phyloP scores from a whole-genome alignment of 305 asterid species.

The Fraxinus floribunda region DNA sequence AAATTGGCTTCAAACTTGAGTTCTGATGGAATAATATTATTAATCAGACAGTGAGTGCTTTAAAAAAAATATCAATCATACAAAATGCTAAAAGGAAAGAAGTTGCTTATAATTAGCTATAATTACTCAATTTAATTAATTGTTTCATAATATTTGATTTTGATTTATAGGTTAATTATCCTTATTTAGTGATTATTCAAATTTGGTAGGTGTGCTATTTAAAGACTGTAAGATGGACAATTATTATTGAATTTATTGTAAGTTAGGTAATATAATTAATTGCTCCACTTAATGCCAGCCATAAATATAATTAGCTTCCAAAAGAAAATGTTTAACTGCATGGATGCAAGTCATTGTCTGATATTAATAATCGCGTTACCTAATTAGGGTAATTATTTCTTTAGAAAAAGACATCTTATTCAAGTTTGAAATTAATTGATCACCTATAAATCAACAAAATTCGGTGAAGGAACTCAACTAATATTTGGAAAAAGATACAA shows the following conservation, averaged over 20 bases:
- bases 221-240: constrained; percentile 16
- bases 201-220: constrained; percentile 43
- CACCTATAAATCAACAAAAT: constrained; percentile 5
- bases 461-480: constrained; percentile 13
- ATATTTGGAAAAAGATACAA: background rate
- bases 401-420: background rate
- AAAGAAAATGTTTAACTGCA: background rate
- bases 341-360: constrained; percentile 5
- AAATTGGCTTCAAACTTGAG: no score
- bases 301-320: constrained; percentile 23
- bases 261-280: constrained; percentile 48
- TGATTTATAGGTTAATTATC: no score
- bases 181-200: background rate
- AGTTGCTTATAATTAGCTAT: background rate
- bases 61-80: no score
- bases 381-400: background rate
- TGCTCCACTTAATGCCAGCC: constrained; percentile 33
- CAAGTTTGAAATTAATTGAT: background rate
- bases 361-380: background rate
- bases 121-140: no score
- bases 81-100: background rate
- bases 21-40: no score
- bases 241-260: constrained; percentile 33
- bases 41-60: no score
- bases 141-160: no score